Evolutionary conservation across 1,284 basidiomycete species (phyloP), one percentile per base, ranked within the genome.

Genomic region (Ustilago trichophora): DNA sequence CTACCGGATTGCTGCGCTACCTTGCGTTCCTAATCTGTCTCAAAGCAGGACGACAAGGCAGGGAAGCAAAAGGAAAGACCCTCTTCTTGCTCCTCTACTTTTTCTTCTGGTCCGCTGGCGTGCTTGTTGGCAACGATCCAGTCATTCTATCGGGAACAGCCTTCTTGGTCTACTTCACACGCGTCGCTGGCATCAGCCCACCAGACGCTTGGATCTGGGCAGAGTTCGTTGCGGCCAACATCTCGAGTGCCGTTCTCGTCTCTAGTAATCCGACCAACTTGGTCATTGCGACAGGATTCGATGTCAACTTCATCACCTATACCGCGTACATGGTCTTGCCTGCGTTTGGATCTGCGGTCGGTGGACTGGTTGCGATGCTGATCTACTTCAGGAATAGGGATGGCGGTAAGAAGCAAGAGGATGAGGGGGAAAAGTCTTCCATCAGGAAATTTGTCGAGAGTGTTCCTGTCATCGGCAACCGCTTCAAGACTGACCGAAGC

Each of bases 141-240:
- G 83, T 84, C 60, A 80, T 83, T 8, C 67, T 83, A 2, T 81
- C 64, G 10, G 90, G 91, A 2, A 95, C 92, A 0, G 89, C 89
- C 0, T 95, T 95, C 80, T 82, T 95, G 36, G 89, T 89, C 7
- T 93, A 94, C 77, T 90, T 92, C 66, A 92, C 91, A 0, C 83
- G 87, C n/a, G 88, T 88, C 4, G 87, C 89, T 6, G 85, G 85
- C 0, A 87, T 89, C 57, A 75, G 79, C 18, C 85, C 86, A 21
- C 87, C 88, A 0, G 85, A 85, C 0, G 86, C 88, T 0, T 90
- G 87, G 86, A 85, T 88, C 19, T 89, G 88, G 80, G 84, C 86
- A 18, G 88, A 90, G 70, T 90, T 91, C 74, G 84, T 87, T 11
- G 85, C 86, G 0, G 92, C 91, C 4, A 98, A 98, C 79, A 91